phyloP scores from a whole-genome alignment of 1,139 yeast species.

The Candida tetrigidarum region DNA sequence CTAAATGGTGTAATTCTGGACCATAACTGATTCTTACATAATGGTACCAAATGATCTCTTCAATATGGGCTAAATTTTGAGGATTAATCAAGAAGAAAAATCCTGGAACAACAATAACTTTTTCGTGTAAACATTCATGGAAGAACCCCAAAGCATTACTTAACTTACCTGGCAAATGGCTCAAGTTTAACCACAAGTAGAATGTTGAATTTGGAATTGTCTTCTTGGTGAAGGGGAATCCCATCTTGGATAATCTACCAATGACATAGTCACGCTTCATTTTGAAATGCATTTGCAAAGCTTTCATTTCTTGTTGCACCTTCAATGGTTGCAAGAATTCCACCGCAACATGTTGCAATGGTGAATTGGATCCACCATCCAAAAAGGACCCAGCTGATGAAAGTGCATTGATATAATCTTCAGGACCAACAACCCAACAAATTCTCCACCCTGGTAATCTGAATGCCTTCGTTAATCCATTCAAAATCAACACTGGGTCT shows the following conservation, averaged over 20 bases:
- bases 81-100: conserved; percentile 71
- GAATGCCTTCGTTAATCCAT: conserved; percentile 69
- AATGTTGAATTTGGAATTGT: conserved; percentile 66
- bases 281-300: conserved; percentile 63
- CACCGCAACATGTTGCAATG: conserved; percentile 67
- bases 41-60: conserved; percentile 67
- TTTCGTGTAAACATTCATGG: conserved; percentile 69
- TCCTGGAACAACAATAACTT: conserved; percentile 69
- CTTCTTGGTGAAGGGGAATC: conserved; percentile 51
- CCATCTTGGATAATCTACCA: conserved; percentile 56
- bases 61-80: conserved; percentile 61
- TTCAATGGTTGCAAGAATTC: conserved; percentile 58
- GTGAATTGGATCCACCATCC: conserved; percentile 71
- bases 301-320: conserved; percentile 60
- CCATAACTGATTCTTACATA: conserved; percentile 68
- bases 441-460: conserved; percentile 74
- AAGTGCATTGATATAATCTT: conserved; percentile 60
- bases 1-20: conserved; percentile 59
- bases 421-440: conserved; percentile 75
- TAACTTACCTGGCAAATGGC: conserved; percentile 62
- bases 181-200: conserved; percentile 65
- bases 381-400: conserved; percentile 67
- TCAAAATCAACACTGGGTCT: conserved; percentile 66
- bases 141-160: conserved; percentile 67
- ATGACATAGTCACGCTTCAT: conserved; percentile 65